Base-by-base conservation (phyloP, 2,329 filamentous ascomycete species). In the Penicillium sp. region DNA sequence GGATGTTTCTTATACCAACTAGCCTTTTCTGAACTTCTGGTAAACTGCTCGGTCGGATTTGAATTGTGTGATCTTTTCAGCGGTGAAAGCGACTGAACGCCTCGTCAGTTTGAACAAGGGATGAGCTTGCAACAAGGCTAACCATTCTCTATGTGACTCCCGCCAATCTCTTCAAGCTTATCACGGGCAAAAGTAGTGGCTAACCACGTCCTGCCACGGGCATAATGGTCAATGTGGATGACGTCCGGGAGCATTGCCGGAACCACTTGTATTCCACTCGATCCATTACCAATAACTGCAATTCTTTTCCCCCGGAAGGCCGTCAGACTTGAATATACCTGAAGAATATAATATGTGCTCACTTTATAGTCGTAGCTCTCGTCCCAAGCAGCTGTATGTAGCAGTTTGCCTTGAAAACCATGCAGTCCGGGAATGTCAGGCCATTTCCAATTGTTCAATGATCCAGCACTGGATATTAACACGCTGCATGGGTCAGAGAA, bases 401-500 rank as follows among this genome's bases (percentile, higher is more conserved):
- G 58, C 3, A 77, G 61, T 33, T 67, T 62, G 4, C 75, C 74
- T 46, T 74, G 64, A 60, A 80, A 81, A 9, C 64, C 62, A 9
- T 76, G 65, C 12, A 76, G 65, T 1, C 77, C 78, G 2, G 66
- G 62, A 14, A 80, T 72, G 47, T 74, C 65, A 5, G 76, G 75
- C 70, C 71, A 78, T 47, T 71, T 69, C 69, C 65, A 74, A 35
- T 65, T 64, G 52, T 70, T 71, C 18, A 71, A 57, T 28, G 66
- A 57, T 49, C 75, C 75, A 26, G 58, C 52, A 62, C 3, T 62
- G 62, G 52, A 65, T 63, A 70, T 58, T 9, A 68, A 52, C n/a
- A 70, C 54, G 55, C 69, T 57, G 21, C 60, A 61, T 24, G 56
- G 56, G 35, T 67, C 60, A 47, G 60, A 54, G 26, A 55, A 53